Conservation (phyloP, 768 basidiomycete genomes). For the Kondoa malvinella region DNA sequence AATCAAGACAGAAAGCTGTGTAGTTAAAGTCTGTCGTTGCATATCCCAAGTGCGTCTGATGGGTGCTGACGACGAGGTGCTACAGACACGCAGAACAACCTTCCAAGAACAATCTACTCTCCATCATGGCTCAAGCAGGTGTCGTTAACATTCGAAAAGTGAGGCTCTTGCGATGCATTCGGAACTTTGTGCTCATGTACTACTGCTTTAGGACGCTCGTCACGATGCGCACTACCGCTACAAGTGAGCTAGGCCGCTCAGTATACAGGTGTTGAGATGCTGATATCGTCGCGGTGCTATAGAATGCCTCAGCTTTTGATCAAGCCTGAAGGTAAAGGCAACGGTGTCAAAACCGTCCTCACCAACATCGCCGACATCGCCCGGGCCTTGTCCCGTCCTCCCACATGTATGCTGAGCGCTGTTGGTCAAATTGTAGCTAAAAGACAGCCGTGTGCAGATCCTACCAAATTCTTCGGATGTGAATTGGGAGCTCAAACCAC, state of each 20-base stretch:
- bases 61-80: too few species aligned
- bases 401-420: constrained; percentile 40
- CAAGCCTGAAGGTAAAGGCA: constrained; percentile 97
- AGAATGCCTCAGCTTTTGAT: constrained; percentile 90
- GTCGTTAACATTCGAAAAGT: background rate
- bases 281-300: constrained; percentile 39
- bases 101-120: background rate
- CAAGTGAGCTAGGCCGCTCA: constrained; percentile 10
- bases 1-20: background rate
- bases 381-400: constrained; percentile 80
- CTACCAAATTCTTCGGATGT: constrained; percentile 98
- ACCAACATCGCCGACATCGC: constrained; percentile 98
- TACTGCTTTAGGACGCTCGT: background rate
- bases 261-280: background rate
- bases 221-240: constrained; percentile 15
- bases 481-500: constrained; percentile 92
- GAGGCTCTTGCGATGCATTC: background rate
- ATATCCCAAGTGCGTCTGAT: too few species aligned
- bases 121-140: background rate
- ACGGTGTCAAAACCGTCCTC: constrained; percentile 97
- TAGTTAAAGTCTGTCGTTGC: too few species aligned
- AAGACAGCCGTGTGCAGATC: constrained; percentile 39
- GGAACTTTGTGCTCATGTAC: background rate
- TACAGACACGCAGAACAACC: too few species aligned
- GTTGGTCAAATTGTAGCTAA: background rate